phyloP scores from a whole-genome alignment of 2,329 filamentous ascomycete genomes.

The Talaromyces atroroseus region DNA sequence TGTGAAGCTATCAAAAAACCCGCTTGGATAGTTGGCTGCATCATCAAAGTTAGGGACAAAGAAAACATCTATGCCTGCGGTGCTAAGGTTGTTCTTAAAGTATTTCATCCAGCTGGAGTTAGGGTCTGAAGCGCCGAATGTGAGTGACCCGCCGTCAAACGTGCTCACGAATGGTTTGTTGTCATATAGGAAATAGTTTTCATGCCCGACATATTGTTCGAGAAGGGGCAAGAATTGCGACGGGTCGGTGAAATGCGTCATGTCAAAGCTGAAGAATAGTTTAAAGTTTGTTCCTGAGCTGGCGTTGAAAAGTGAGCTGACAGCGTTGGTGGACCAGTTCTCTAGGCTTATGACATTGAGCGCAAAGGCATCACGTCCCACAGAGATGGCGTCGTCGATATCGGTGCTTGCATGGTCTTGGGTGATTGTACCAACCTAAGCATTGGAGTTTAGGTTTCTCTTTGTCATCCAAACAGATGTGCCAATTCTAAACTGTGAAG shows the following conservation, averaged over 20 bases:
- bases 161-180: slow-evolving; percentile 28
- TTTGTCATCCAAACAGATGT: no score
- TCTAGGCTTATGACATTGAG: slow-evolving; percentile 25
- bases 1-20: slow-evolving; percentile 21
- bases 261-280: slow-evolving; percentile 36
- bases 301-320: slow-evolving; percentile 27
- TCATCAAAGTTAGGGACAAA: slow-evolving; percentile 30
- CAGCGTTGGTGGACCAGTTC: slow-evolving; percentile 24
- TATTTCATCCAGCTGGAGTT: slow-evolving; percentile 14
- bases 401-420: slow-evolving; percentile 16
- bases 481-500: no score
- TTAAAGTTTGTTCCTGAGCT: slow-evolving; percentile 26
- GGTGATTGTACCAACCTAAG: slow-evolving; percentile 18
- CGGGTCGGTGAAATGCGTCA: slow-evolving; percentile 21
- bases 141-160: slow-evolving; percentile 25
- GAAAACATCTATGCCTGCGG: slow-evolving; percentile 23
- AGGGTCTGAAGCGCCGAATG: slow-evolving; percentile 16
- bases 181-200: slow-evolving; percentile 26
- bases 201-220: slow-evolving; percentile 17
- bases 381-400: slow-evolving; percentile 19
- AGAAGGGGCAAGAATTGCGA: slow-evolving; percentile 24
- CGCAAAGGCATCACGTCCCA: slow-evolving; percentile 33
- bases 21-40: slow-evolving; percentile 15
- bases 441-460: background rate
- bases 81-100: slow-evolving; percentile 21